A percentile compares a stretch with the other conserved stretches of the same genome.
Evolutionary conservation across 2,329 filamentous ascomycete genomes (phyloP).

Genomic region (Mollisia scopiformis): DNA sequence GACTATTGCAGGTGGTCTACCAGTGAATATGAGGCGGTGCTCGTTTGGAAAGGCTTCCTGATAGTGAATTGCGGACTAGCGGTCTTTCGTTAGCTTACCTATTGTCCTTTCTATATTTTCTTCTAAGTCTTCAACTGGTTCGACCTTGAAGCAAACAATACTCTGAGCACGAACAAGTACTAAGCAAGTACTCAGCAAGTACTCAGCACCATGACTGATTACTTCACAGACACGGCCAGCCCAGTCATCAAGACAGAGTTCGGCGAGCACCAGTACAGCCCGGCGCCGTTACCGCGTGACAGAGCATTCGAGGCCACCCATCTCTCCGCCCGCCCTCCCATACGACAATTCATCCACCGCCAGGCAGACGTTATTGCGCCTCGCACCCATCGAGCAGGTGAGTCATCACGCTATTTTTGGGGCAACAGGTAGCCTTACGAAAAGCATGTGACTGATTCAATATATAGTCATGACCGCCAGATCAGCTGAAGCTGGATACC

Average conservation of each 20-base stretch:
- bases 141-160: neutral
- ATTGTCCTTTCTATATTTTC: neutral
- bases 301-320: conserved; percentile 7
- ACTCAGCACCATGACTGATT: neutral
- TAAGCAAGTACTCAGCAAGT: too few relatives aligned
- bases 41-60: too few relatives aligned
- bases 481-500: conserved; percentile 13
- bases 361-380: conserved; percentile 26
- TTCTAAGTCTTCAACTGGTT: neutral
- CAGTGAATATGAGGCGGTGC: neutral
- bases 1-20: too few relatives aligned
- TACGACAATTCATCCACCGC: neutral
- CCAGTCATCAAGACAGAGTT: conserved; percentile 15
- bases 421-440: too few relatives aligned
- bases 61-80: neutral
- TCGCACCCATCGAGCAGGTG: conserved; percentile 18
- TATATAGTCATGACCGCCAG: conserved; percentile 13
- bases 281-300: conserved; percentile 5
- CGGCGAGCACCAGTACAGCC: neutral
- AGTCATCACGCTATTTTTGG: conserved; percentile 21
- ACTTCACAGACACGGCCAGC: neutral
- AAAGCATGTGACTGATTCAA: conserved; percentile 29
- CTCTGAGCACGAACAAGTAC: too few relatives aligned
- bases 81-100: neutral
- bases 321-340: neutral